phyloP scores from a whole-genome alignment of 306 rosid species.

The Casuarina cunninghamiana region DNA sequence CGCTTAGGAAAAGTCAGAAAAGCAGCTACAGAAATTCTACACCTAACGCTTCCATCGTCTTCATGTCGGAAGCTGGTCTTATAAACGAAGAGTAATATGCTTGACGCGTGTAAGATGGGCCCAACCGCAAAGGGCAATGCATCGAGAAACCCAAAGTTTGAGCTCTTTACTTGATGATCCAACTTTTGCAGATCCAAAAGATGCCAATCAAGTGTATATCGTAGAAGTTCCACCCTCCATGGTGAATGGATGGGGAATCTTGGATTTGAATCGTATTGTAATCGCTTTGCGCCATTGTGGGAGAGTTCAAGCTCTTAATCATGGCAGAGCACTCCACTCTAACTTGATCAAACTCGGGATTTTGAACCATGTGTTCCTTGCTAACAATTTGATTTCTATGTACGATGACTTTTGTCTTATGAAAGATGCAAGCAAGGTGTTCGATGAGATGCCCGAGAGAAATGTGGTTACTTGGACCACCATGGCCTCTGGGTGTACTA shows the following conservation, averaged over 20 bases:
- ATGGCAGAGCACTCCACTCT: constrained; percentile 66
- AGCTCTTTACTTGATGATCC: too few relatives aligned
- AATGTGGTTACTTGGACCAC: constrained; percentile 74
- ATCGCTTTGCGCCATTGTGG: constrained; percentile 58
- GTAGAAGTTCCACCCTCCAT: neutral
- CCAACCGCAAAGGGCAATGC: too few relatives aligned
- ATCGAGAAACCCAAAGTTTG: too few relatives aligned
- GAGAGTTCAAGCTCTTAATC: constrained; percentile 40
- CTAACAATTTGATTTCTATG: constrained; percentile 60
- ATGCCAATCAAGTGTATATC: neutral
- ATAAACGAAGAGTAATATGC: too few relatives aligned
- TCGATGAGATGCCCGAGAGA: constrained; percentile 69
- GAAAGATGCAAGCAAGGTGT: constrained; percentile 52
- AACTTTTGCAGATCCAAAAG: neutral
- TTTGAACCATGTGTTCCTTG: constrained; percentile 45
- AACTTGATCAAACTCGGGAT: constrained; percentile 52
- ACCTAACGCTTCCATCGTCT: too few relatives aligned
- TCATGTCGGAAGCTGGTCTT: too few relatives aligned
- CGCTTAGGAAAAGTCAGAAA: too few relatives aligned
- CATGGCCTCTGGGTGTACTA: constrained; percentile 65
- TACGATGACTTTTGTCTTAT: constrained; percentile 37
- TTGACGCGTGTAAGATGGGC: too few relatives aligned
- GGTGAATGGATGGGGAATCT: constrained; percentile 34
- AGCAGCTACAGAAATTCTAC: too few relatives aligned
- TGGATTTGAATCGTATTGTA: constrained; percentile 49